phyloP scores from a whole-genome alignment of 2,329 filamentous ascomycete genomes.

The Grosmannia clavigera region DNA sequence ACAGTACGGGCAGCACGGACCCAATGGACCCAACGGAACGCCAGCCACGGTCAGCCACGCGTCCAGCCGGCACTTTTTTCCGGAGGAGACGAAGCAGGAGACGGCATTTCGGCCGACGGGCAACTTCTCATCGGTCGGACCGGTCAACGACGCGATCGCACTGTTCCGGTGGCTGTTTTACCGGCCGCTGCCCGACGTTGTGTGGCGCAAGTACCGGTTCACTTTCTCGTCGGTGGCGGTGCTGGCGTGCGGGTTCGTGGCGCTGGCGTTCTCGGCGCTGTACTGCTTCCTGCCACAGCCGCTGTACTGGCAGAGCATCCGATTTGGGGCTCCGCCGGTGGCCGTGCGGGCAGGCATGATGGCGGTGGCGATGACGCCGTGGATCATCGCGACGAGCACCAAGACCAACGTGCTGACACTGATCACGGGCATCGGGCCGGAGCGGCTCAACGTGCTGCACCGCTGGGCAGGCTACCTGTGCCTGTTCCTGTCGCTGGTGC shows the following conservation, averaged over 20 bases:
- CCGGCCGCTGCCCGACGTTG: slow-evolving; percentile 65
- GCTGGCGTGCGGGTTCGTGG: slow-evolving; percentile 52
- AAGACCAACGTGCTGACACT: slow-evolving; percentile 80
- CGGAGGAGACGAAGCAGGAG: slow-evolving; percentile 44
- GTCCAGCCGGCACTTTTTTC: slow-evolving; percentile 61
- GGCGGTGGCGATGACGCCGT: slow-evolving; percentile 79
- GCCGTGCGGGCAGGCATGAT: slow-evolving; percentile 86
- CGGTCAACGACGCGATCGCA: slow-evolving; percentile 69
- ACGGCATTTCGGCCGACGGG: slow-evolving; percentile 50
- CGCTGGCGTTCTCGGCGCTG: slow-evolving; percentile 59
- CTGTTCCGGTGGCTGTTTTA: slow-evolving; percentile 83
- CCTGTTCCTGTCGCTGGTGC: slow-evolving; percentile 68
- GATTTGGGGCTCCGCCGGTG: slow-evolving; percentile 75
- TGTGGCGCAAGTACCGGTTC: slow-evolving; percentile 53
- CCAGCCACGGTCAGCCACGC: slow-evolving; percentile 20
- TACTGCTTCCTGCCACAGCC: slow-evolving; percentile 83
- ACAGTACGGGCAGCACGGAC: not conserved
- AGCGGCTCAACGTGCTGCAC: slow-evolving; percentile 84
- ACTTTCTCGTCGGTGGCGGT: slow-evolving; percentile 73
- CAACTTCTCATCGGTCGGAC: slow-evolving; percentile 61
- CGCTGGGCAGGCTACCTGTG: slow-evolving; percentile 85
- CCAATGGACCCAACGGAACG: not conserved
- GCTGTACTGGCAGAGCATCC: slow-evolving; percentile 79
- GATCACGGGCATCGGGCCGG: slow-evolving; percentile 81
- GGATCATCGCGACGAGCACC: slow-evolving; percentile 82